Conservation (phyloP, 1,284 basidiomycete genomes). For the Inonotus obliquus region DNA sequence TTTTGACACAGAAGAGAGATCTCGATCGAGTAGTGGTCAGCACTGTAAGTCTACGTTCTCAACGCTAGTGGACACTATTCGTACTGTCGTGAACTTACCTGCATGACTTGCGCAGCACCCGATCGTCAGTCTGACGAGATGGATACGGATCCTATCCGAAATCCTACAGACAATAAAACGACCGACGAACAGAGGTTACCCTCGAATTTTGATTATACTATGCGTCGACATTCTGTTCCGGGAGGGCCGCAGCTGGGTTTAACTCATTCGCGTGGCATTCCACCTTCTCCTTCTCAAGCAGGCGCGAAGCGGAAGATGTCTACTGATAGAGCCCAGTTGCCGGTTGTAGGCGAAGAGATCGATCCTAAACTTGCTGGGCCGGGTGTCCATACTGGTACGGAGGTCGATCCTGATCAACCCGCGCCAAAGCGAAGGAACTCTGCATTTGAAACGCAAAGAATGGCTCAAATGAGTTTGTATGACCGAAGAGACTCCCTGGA, state of each 20-base stretch:
- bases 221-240: conserved; percentile 63
- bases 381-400: conserved; percentile 53
- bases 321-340: conserved; percentile 49
- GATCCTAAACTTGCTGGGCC: conserved; percentile 67
- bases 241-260: conserved; percentile 30
- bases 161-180: conserved; percentile 11
- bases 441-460: conserved; percentile 66
- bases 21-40: conserved; percentile 7
- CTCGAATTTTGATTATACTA: conserved; percentile 54
- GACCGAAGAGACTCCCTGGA: conserved; percentile 75
- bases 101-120: conserved; percentile 26
- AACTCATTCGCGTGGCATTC: conserved; percentile 15
- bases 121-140: conserved; percentile 37
- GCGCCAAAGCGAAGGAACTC: conserved; percentile 77
- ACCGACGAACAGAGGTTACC: conserved; percentile 30
- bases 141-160: conserved; percentile 38
- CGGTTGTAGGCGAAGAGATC: conserved; percentile 50
- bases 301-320: conserved; percentile 81
- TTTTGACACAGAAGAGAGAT: conserved; percentile 5
- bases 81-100: conserved; percentile 18
- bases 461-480: conserved; percentile 65
- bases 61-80: conserved; percentile 1
- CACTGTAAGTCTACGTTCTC: conserved; percentile 1
- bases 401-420: conserved; percentile 56
- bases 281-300: conserved; percentile 16